phyloP scores from a whole-genome alignment of 192 early-diverging fungal genomes.

The Gamsiella multidivaricata region DNA sequence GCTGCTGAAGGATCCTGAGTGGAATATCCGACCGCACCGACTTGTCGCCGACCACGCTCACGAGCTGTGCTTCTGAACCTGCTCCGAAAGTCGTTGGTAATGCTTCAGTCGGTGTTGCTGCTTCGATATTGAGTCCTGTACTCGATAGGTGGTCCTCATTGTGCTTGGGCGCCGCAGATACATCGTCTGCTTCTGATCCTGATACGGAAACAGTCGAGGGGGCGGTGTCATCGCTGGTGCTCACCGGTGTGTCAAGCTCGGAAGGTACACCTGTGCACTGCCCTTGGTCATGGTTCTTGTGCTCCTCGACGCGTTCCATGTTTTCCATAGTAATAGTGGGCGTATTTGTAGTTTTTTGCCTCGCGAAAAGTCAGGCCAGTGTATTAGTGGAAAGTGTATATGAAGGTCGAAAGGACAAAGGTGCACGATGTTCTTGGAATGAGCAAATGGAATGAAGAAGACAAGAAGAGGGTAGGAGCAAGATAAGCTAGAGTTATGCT shows the following conservation, averaged over 20 bases:
- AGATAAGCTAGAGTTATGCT: too few species aligned
- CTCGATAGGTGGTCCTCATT: neutral
- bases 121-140: neutral
- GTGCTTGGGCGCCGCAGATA: neutral
- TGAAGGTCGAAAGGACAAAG: neutral
- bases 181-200: neutral
- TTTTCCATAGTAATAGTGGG: conserved; percentile 12
- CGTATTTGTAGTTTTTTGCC: too few species aligned
- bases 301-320: neutral
- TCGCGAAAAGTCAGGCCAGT: too few species aligned
- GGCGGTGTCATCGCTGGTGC: conserved; percentile 5
- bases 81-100: neutral
- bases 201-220: neutral
- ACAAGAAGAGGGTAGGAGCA: neutral
- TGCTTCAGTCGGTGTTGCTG: too few species aligned
- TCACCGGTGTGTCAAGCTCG: conserved; percentile 1
- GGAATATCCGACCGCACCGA: conserved; percentile 44
- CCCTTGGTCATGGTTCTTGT: neutral
- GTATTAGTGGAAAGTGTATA: neutral
- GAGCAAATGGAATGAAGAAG: neutral
- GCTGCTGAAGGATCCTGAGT: conserved; percentile 31
- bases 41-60: conserved; percentile 38
- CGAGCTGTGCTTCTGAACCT: conserved; percentile 5
- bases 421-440: too few species aligned
- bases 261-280: neutral